These are phyloP conservation scores for Apiospora phragmitis DNA, from an alignment of 2,329 filamentous ascomycete species.

Conservation along the genomic window DNA sequence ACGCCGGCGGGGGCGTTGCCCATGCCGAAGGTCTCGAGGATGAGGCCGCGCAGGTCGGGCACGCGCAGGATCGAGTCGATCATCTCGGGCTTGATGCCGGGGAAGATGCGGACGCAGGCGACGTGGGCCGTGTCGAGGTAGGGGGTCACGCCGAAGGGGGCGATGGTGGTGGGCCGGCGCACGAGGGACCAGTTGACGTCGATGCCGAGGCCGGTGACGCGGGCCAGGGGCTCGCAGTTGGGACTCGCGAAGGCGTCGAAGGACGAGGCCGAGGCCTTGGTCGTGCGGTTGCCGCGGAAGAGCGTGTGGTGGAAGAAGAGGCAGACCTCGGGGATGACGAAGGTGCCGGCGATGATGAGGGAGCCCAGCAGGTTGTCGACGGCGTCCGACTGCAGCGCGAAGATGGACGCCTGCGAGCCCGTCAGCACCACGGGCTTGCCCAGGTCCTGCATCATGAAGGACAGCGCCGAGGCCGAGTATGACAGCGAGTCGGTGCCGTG, in stretches of 20 bases:
- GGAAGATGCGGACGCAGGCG: slow-evolving; percentile 86
- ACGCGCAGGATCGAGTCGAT: slow-evolving; percentile 79
- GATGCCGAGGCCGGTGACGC: slow-evolving; percentile 77
- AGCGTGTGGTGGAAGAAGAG: slow-evolving; percentile 92
- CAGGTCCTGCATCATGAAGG: slow-evolving; percentile 85
- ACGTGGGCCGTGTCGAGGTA: slow-evolving; percentile 85
- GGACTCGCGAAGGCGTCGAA: slow-evolving; percentile 88
- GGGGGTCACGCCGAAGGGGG: slow-evolving; percentile 72
- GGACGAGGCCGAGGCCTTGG: slow-evolving; percentile 82
- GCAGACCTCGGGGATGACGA: slow-evolving; percentile 90
- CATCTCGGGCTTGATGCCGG: slow-evolving; percentile 92
- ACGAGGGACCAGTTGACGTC: slow-evolving; percentile 81
- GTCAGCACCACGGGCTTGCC: slow-evolving; percentile 91
- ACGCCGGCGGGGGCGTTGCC: slow-evolving; percentile 85
- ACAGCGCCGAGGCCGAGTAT: slow-evolving; percentile 86
- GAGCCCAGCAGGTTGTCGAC: slow-evolving; percentile 88
- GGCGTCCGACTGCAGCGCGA: slow-evolving; percentile 86
- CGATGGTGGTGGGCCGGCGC: slow-evolving; percentile 70
- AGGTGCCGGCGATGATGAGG: slow-evolving; percentile 86
- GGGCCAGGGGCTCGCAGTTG: slow-evolving; percentile 80
- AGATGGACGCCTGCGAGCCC: slow-evolving; percentile 81
- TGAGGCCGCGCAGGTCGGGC: slow-evolving; percentile 75
- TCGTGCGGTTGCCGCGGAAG: slow-evolving; percentile 84
- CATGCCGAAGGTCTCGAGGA: slow-evolving; percentile 91
- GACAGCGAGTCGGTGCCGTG: slow-evolving; percentile 89